A percentile compares a stretch with the other conserved stretches of the same genome.
Evolutionary conservation across 2,329 filamentous ascomycete species (phyloP).

Genomic region (Phyllosticta ampelicida): DNA sequence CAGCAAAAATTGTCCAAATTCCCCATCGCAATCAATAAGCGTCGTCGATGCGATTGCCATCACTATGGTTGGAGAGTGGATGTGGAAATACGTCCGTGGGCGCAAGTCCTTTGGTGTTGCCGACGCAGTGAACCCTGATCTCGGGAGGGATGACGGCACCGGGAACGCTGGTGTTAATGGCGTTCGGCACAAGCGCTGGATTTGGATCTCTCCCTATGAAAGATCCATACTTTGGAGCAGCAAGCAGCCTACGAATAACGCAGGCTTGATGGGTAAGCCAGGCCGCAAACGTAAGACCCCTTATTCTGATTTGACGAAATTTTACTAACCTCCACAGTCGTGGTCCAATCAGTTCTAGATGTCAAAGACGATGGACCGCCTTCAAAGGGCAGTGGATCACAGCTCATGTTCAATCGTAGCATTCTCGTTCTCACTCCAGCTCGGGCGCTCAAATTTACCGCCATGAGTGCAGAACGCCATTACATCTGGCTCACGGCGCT

Average conservation of each 20-base stretch:
- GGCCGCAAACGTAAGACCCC: conserved; percentile 79
- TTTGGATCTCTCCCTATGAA: conserved; percentile 96
- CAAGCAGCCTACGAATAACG: conserved; percentile 85
- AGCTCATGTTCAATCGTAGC: conserved; percentile 72
- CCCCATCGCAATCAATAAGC: conserved; percentile 53
- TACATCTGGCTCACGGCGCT: conserved; percentile 91
- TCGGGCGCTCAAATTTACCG: conserved; percentile 90
- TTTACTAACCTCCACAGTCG: conserved; percentile 48
- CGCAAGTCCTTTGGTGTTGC: conserved; percentile 82
- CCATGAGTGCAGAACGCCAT: conserved; percentile 70
- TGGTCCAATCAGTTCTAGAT: conserved; percentile 91
- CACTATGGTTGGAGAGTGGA: conserved; percentile 97
- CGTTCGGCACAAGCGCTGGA: conserved; percentile 86
- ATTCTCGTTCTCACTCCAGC: conserved; percentile 92
- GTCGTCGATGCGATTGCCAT: conserved; percentile 96
- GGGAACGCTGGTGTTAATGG: conserved; percentile 42
- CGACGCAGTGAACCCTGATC: conserved; percentile 55
- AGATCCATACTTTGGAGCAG: conserved; percentile 95
- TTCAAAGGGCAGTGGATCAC: conserved; percentile 53
- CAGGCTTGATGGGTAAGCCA: conserved; percentile 83
- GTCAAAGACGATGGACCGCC: conserved; percentile 87
- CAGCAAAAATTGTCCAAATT: conserved; percentile 31
- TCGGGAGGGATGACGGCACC: conserved; percentile 8
- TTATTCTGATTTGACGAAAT: background rate
- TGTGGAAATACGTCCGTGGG: conserved; percentile 82